Evolutionary conservation across 108 stramenopile genomes (phyloP).

Genomic region (Schizochytrium sp.): DNA sequence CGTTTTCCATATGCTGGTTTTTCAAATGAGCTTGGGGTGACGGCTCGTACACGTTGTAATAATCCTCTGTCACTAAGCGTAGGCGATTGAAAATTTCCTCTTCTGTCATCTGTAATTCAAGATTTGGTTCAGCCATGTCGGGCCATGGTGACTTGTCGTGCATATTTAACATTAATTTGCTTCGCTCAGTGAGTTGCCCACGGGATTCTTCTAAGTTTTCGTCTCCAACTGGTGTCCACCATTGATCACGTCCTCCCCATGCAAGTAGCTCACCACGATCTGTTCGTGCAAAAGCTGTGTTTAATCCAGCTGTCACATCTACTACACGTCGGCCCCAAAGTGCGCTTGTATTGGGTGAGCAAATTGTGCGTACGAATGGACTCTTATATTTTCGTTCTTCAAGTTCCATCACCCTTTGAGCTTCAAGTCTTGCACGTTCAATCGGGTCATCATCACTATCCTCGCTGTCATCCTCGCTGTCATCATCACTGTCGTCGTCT

Average conservation of each 20-base stretch:
- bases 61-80: slow-evolving; percentile 1
- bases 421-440: slow-evolving; percentile 55
- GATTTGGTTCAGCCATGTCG: slow-evolving; percentile 32
- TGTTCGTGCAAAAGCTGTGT: slow-evolving; percentile 76
- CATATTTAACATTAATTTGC: slow-evolving; percentile 71
- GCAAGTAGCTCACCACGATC: slow-evolving; percentile 75
- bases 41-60: slow-evolving; percentile 16
- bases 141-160: slow-evolving; percentile 61
- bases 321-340: slow-evolving; percentile 78
- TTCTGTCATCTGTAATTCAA: slow-evolving; percentile 9
- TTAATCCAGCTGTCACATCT: slow-evolving; percentile 72
- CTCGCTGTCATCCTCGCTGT: slow-evolving; percentile 26
- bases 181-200: slow-evolving; percentile 78
- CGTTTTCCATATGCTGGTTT: slow-evolving; percentile 62
- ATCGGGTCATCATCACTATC: not conserved
- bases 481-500: slow-evolving; percentile 1
- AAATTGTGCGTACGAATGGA: slow-evolving; percentile 59
- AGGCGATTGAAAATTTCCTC: slow-evolving; percentile 34
- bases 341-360: slow-evolving; percentile 72
- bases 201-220: slow-evolving; percentile 72
- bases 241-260: slow-evolving; percentile 78
- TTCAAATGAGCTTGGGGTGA: slow-evolving; percentile 9
- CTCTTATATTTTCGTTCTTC: slow-evolving; percentile 33
- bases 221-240: slow-evolving; percentile 74
- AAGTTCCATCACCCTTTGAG: not conserved